These are phyloP conservation scores for Microbotryum scabiosae DNA, from an alignment of 1,284 basidiomycete species.

Conservation along the genomic window DNA sequence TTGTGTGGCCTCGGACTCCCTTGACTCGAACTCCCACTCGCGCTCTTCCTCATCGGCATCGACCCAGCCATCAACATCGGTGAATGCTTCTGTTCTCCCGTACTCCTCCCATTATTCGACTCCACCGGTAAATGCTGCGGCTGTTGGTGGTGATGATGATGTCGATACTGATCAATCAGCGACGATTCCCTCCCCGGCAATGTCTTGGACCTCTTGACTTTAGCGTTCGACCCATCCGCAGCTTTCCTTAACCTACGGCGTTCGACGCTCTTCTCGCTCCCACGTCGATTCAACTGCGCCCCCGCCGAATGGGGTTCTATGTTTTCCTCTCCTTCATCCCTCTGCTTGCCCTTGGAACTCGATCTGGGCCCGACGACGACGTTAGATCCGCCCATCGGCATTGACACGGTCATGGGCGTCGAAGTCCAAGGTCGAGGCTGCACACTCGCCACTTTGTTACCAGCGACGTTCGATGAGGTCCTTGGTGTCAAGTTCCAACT, in stretches of 20 bases:
- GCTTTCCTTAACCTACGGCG: slow-evolving; percentile 22
- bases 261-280: slow-evolving; percentile 32
- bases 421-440: not conserved
- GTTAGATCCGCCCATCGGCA: not conserved
- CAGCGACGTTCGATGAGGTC: not conserved
- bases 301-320: not conserved
- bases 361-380: not conserved
- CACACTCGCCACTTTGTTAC: not conserved
- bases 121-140: too few species aligned
- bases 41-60: too few species aligned
- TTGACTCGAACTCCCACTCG: too few species aligned
- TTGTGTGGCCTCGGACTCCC: too few species aligned
- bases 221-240: slow-evolving; percentile 11
- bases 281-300: slow-evolving; percentile 1
- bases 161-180: not conserved
- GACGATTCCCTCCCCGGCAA: slow-evolving; percentile 4
- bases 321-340: not conserved
- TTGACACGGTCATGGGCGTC: not conserved
- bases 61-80: too few species aligned
- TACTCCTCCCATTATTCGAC: too few species aligned
- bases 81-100: too few species aligned
- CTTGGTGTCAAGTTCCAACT: not conserved
- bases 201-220: slow-evolving; percentile 29
- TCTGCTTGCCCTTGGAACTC: not conserved
- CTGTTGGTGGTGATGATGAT: too few species aligned